Evolutionary conservation across 306 rosid genomes (phyloP).

Genomic region (Castanospermum australe): DNA sequence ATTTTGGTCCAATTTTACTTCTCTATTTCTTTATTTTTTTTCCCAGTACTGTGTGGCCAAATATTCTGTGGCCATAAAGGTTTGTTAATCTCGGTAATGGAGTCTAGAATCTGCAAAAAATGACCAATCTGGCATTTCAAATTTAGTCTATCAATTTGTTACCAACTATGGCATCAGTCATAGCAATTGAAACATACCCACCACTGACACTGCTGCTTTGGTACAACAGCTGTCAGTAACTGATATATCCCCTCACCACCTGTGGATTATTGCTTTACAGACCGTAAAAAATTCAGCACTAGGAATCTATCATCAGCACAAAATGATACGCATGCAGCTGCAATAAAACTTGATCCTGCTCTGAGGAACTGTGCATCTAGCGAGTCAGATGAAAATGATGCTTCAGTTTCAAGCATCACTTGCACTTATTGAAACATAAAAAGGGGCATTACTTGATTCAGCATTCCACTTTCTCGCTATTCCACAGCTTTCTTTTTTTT

Average conservation of each 20-base stretch:
- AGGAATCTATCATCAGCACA: conserved; percentile 31
- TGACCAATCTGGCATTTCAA: conserved; percentile 20
- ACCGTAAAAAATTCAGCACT: conserved; percentile 24
- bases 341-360: conserved; percentile 14
- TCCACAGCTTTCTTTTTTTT: background rate
- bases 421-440: background rate
- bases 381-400: conserved; percentile 33
- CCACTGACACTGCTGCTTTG: background rate
- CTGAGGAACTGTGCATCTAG: conserved; percentile 30
- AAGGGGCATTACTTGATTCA: background rate
- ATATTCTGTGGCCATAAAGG: background rate
- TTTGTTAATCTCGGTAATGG: background rate
- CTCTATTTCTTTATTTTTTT: background rate
- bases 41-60: background rate
- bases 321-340: conserved; percentile 27
- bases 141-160: background rate
- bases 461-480: background rate
- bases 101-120: conserved; percentile 16
- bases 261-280: conserved; percentile 27
- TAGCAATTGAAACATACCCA: too few relatives aligned
- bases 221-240: background rate
- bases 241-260: background rate
- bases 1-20: background rate
- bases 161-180: background rate
- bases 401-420: conserved; percentile 39